Percentiles rank a stretch among this genome's conserved stretches.
Conservation (phyloP, 176 grass and related monocot genomes). For the Oryza glumipatula region DNA sequence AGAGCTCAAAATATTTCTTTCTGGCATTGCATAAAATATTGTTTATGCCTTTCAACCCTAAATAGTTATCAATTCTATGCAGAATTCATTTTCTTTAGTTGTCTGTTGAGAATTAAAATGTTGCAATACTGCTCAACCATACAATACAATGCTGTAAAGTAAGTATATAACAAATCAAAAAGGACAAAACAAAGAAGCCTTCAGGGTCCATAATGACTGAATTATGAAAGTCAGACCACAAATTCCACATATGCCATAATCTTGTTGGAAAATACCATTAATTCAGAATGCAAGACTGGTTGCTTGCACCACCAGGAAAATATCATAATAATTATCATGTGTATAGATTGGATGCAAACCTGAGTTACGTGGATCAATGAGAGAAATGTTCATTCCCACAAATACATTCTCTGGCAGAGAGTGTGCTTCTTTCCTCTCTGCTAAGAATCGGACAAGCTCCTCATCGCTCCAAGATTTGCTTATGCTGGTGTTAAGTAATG, state of each 20-base stretch:
- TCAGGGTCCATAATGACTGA: background rate
- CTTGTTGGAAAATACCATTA: background rate
- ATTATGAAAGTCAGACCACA: conserved; percentile 9
- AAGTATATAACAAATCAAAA: background rate
- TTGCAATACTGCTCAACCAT: background rate
- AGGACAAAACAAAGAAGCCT: background rate
- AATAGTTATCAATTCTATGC: background rate
- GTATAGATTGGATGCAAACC: conserved; percentile 46
- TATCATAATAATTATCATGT: background rate
- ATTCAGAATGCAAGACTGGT: conserved; percentile 11
- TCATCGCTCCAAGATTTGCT: conserved; percentile 41
- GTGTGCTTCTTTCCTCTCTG: conserved; percentile 39
- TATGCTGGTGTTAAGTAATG: conserved; percentile 35
- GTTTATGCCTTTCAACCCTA: background rate
- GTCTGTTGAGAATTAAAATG: background rate
- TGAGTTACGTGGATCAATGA: conserved; percentile 34
- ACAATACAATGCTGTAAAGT: background rate
- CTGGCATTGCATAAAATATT: background rate
- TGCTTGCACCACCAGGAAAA: conserved; percentile 23
- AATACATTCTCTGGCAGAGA: conserved; percentile 42
- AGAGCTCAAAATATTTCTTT: background rate
- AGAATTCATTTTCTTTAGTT: background rate
- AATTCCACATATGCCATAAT: background rate
- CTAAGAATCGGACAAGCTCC: conserved; percentile 55
- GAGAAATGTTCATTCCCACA: conserved; percentile 23